Conservation (phyloP, 352 stramenopile genomes). For the Phytophthora pseudosyringae region DNA sequence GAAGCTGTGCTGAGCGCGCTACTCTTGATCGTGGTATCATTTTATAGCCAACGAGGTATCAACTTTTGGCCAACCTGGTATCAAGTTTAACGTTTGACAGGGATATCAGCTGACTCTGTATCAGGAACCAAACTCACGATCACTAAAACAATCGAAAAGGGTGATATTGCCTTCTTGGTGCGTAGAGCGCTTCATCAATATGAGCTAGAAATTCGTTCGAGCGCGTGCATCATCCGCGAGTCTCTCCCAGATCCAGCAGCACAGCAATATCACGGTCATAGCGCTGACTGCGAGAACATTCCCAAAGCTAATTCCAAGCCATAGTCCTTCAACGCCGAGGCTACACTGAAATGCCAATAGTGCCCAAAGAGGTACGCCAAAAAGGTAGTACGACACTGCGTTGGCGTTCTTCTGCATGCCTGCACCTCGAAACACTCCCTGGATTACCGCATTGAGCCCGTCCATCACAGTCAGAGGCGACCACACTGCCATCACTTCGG, state of each 20-base stretch:
- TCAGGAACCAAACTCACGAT: too few species aligned
- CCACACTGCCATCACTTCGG: background rate
- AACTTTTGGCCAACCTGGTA: too few species aligned
- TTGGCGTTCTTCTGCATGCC: background rate
- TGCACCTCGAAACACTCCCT: background rate
- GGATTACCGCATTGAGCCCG: background rate
- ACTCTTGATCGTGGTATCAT: too few species aligned
- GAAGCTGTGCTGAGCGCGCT: too few species aligned
- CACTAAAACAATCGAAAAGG: too few species aligned
- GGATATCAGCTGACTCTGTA: too few species aligned
- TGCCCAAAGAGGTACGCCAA: constrained; percentile 63
- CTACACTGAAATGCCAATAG: constrained; percentile 40
- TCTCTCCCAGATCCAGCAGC: constrained; percentile 8
- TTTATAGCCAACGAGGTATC: too few species aligned
- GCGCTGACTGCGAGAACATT: constrained; percentile 10
- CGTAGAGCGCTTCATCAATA: background rate
- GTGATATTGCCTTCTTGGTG: background rate
- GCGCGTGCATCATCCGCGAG: constrained; percentile 17
- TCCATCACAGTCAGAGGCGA: background rate
- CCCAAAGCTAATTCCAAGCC: constrained; percentile 48
- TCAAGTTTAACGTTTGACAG: too few species aligned
- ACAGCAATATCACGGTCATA: background rate
- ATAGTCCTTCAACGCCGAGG: constrained; percentile 54
- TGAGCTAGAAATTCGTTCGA: constrained; percentile 2
- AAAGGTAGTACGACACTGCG: constrained; percentile 55